phyloP scores from a whole-genome alignment of 495 filamentous ascomycete genomes.

The Bacidia gigantensis region DNA sequence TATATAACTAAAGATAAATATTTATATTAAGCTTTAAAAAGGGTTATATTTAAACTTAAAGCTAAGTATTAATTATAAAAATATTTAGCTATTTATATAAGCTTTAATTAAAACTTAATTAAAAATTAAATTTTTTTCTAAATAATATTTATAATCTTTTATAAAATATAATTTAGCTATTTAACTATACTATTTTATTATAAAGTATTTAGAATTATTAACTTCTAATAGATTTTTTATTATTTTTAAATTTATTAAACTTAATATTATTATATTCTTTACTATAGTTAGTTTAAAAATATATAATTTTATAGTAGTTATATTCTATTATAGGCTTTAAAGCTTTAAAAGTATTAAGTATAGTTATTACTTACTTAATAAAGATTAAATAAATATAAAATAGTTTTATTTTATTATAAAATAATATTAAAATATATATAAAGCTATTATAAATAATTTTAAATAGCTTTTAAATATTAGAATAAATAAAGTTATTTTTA shows the following conservation, averaged over 20 bases:
- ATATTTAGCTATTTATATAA: neutral
- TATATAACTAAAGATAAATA: too few species aligned
- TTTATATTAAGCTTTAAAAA: neutral
- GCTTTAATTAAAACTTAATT: neutral
- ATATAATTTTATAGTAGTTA: neutral
- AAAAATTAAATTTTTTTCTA: neutral
- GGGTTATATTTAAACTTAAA: neutral
- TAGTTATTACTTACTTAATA: neutral
- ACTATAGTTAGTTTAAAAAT: neutral
- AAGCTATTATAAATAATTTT: too few species aligned
- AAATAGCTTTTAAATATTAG: constrained; percentile 1
- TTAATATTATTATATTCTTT: neutral
- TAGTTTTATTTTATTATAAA: constrained; percentile 1
- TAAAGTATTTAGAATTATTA: too few species aligned
- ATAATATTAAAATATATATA: constrained; percentile 2
- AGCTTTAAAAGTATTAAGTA: neutral
- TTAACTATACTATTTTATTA: too few species aligned
- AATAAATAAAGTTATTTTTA: constrained; percentile 4
- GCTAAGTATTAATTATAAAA: neutral
- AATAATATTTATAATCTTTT: neutral
- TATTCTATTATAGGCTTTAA: neutral
- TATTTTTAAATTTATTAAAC: neutral
- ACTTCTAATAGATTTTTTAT: neutral
- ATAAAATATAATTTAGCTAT: neutral
- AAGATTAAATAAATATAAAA: neutral